Conservation (phyloP, 352 stramenopile genomes). For the Pelagophyceae sp. region DNA sequence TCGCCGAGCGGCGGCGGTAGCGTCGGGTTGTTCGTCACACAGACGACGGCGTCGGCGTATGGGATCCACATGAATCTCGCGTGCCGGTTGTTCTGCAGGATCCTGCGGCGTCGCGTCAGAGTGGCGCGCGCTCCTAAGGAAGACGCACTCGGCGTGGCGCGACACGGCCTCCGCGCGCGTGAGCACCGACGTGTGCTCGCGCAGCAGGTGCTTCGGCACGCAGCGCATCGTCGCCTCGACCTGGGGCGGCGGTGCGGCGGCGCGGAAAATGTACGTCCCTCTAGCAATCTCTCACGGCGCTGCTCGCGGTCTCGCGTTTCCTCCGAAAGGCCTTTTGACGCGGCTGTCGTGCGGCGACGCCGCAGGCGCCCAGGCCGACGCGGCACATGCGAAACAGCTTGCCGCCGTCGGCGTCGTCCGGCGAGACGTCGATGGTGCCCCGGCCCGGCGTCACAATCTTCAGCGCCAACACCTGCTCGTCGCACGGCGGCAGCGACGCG, state of each 20-base stretch:
- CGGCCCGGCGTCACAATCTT: constrained; percentile 85
- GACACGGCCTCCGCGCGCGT: constrained; percentile 69
- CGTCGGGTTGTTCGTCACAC: constrained; percentile 71
- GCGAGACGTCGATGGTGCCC: constrained; percentile 68
- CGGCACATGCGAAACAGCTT: constrained; percentile 80
- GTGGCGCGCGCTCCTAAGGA: neutral
- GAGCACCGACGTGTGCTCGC: constrained; percentile 83
- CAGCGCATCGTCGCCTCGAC: constrained; percentile 90
- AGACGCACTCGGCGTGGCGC: constrained; percentile 5
- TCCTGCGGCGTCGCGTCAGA: neutral
- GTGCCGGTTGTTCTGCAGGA: constrained; percentile 37
- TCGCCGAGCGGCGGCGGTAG: constrained; percentile 27
- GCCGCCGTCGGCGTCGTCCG: constrained; percentile 36
- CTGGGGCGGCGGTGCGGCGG: too few relatives aligned
- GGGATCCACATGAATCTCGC: constrained; percentile 97
- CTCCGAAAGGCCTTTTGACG: too few relatives aligned
- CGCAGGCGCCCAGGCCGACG: constrained; percentile 84
- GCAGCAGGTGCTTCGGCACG: constrained; percentile 78
- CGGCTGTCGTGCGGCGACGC: too few relatives aligned
- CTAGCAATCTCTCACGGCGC: too few relatives aligned
- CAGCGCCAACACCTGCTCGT: constrained; percentile 90
- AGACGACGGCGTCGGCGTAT: constrained; percentile 85
- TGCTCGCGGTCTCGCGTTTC: too few relatives aligned
- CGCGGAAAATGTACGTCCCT: too few relatives aligned
- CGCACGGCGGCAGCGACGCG: constrained; percentile 81